Percentiles rank a stretch among this genome's conserved stretches.
These are phyloP conservation scores for Starmerella stigmatis DNA, from an alignment of 805 yeast species.

Conservation along the genomic window DNA sequence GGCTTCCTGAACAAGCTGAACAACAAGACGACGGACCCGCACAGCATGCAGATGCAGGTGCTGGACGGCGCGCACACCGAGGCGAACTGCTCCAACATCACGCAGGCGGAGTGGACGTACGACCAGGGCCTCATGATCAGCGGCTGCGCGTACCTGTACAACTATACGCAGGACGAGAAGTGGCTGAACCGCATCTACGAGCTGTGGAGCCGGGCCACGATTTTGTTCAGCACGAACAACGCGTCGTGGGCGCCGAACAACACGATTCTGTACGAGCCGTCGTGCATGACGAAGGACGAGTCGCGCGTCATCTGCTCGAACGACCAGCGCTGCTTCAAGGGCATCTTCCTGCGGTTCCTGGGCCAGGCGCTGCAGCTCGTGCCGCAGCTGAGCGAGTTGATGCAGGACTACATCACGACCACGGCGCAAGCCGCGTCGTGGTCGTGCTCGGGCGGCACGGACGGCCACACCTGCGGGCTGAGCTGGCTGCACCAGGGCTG, in stretches of 20 bases:
- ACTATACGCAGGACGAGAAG: constrained; percentile 49
- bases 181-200: constrained; percentile 58
- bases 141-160: constrained; percentile 74
- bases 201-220: constrained; percentile 41
- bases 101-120: constrained; percentile 69
- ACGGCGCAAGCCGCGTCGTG: constrained; percentile 67
- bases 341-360: constrained; percentile 63
- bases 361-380: constrained; percentile 64
- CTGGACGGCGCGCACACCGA: constrained; percentile 33
- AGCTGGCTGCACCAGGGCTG: constrained; percentile 59
- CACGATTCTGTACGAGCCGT: constrained; percentile 63
- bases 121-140: constrained; percentile 70
- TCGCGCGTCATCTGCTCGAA: constrained; percentile 47
- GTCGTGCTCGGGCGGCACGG: constrained; percentile 78
- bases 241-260: constrained; percentile 27
- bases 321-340: constrained; percentile 90
- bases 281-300: constrained; percentile 52
- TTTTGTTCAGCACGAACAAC: constrained; percentile 37
- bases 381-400: constrained; percentile 39
- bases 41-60: constrained; percentile 18
- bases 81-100: constrained; percentile 51
- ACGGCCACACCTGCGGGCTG: constrained; percentile 80
- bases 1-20: constrained; percentile 37
- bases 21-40: constrained; percentile 33
- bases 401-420: constrained; percentile 36